These are phyloP conservation scores for Pythium chondricola DNA, from an alignment of 352 stramenopile genomes.

Conservation along the genomic window DNA sequence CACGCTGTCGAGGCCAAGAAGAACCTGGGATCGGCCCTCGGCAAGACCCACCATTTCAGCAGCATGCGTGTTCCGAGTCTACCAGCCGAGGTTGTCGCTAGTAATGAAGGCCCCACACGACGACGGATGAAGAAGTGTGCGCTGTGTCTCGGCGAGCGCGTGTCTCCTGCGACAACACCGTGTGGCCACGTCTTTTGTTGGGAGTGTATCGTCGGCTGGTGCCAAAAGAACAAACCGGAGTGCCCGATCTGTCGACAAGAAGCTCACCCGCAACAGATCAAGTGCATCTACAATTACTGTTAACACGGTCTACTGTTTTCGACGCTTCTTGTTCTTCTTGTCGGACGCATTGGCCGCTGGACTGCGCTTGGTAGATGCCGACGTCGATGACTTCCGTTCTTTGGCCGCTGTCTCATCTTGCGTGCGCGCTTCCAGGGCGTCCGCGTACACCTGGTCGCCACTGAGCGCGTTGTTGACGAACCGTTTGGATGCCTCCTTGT, in stretches of 20 bases:
- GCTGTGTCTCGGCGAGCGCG: slow-evolving; percentile 78
- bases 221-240: slow-evolving; percentile 88
- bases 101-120: slow-evolving; percentile 1
- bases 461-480: slow-evolving; percentile 83
- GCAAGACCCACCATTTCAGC: too few species aligned
- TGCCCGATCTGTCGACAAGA: slow-evolving; percentile 87
- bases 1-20: slow-evolving; percentile 39
- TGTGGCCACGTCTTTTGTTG: slow-evolving; percentile 91
- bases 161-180: slow-evolving; percentile 69
- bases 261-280: slow-evolving; percentile 85
- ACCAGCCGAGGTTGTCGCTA: slow-evolving; percentile 1
- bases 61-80: slow-evolving; percentile 21
- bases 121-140: slow-evolving; percentile 65
- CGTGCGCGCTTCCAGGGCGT: slow-evolving; percentile 54
- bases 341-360: slow-evolving; percentile 16
- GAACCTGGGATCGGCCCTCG: slow-evolving; percentile 27
- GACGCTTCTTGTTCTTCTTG: slow-evolving; percentile 51
- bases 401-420: slow-evolving; percentile 19
- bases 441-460: slow-evolving; percentile 77
- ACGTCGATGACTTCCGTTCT: too few species aligned
- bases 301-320: slow-evolving; percentile 38
- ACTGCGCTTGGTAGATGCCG: slow-evolving; percentile 7
- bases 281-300: slow-evolving; percentile 88
- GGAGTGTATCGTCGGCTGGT: slow-evolving; percentile 92
- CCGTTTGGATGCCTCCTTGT: slow-evolving; percentile 74